Percentiles rank a stretch among this genome's conserved stretches.
These are phyloP conservation scores for Acanthamoeba castellanii DNA, from an alignment of 208 protist species.

Conservation along the genomic window DNA sequence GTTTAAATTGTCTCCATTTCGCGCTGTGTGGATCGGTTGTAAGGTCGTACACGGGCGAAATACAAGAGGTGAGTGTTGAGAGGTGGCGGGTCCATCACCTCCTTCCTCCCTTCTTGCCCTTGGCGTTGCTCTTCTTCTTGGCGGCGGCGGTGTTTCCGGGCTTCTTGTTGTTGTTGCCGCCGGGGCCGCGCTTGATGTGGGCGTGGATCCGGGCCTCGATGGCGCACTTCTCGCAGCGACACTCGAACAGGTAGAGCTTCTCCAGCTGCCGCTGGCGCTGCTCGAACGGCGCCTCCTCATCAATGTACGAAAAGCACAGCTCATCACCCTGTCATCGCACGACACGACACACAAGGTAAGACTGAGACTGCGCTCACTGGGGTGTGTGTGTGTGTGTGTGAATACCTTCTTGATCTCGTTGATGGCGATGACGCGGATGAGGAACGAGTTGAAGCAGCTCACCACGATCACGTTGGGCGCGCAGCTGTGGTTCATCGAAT, in stretches of 20 bases:
- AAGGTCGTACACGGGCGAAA: too few species aligned
- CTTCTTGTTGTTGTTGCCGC: neutral
- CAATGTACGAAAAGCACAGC: constrained; percentile 68
- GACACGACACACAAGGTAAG: neutral
- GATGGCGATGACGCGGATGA: constrained; percentile 60
- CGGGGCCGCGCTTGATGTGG: constrained; percentile 6
- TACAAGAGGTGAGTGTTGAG: too few species aligned
- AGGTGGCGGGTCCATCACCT: too few species aligned
- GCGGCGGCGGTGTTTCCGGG: too few species aligned
- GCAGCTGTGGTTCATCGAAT: constrained; percentile 71
- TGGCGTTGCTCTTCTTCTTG: neutral
- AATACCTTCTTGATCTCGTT: constrained; percentile 9
- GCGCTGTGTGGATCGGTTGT: too few species aligned
- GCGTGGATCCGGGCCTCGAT: constrained; percentile 23
- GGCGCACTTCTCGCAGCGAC: constrained; percentile 57
- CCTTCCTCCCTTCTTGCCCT: too few species aligned
- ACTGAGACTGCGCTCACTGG: too few species aligned
- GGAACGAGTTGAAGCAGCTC: constrained; percentile 51
- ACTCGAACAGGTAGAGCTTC: constrained; percentile 58
- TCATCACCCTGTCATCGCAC: neutral
- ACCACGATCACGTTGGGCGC: constrained; percentile 62
- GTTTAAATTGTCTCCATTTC: too few species aligned
- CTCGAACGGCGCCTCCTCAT: constrained; percentile 36
- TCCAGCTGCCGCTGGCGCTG: constrained; percentile 51
- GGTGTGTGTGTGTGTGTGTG: too few species aligned